A percentile compares a stretch with the other conserved stretches of the same genome.
Conservation (phyloP, 2,329 filamentous ascomycete genomes). For the Rhinocladiella mackenziei region DNA sequence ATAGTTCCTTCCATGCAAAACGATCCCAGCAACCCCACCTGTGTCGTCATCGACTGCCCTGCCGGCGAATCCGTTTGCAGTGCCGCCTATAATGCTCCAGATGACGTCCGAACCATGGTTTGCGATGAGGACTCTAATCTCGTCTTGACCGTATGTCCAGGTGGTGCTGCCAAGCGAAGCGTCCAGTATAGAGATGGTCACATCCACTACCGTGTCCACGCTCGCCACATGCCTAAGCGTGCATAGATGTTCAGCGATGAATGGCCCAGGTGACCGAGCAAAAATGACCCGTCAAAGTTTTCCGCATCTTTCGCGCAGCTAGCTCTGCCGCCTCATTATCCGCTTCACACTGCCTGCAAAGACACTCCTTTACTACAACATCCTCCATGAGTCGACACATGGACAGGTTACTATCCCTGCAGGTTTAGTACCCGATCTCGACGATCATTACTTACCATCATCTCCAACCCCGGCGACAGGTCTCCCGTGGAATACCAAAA, state of each 20-base stretch:
- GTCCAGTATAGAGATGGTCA: conserved; percentile 12
- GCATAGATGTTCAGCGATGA: conserved; percentile 13
- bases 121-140: conserved; percentile 26
- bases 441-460: conserved; percentile 19
- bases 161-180: conserved; percentile 24
- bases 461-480: conserved; percentile 13
- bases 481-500: conserved; percentile 18
- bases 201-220: conserved; percentile 24
- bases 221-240: conserved; percentile 23
- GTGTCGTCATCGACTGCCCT: conserved; percentile 26
- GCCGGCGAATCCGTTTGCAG: conserved; percentile 24
- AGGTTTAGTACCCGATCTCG: conserved; percentile 26
- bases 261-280: conserved; percentile 2
- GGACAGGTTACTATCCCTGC: conserved; percentile 23
- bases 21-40: conserved; percentile 27
- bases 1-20: conserved; percentile 26
- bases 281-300: conserved; percentile 10
- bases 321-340: conserved; percentile 24
- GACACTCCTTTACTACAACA: conserved; percentile 21
- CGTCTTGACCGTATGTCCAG: conserved; percentile 27
- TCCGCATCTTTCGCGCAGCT: conserved; percentile 26
- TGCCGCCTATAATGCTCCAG: conserved; percentile 29
- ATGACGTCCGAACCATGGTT: conserved; percentile 30
- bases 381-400: conserved; percentile 28
- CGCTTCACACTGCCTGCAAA: conserved; percentile 22